Conservation (phyloP, 2,329 filamentous ascomycete genomes). For the Colletotrichum neosansevieriae region DNA sequence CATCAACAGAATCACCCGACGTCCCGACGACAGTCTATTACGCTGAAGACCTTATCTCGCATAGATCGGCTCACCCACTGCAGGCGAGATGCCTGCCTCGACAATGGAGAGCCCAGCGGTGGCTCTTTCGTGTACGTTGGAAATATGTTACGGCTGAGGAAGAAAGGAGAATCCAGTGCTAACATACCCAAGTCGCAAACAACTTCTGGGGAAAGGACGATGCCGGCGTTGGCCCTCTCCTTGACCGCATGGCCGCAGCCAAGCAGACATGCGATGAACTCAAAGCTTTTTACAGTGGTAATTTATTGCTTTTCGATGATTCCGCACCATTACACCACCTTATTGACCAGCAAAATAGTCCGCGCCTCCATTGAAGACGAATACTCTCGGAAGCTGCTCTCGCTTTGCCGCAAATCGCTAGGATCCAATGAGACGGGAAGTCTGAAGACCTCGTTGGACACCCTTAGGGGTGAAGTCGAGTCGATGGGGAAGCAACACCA, state of each 20-base stretch:
- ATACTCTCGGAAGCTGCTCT: conserved; percentile 89
- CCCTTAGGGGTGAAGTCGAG: conserved; percentile 89
- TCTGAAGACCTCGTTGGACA: conserved; percentile 86
- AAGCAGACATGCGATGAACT: conserved; percentile 96
- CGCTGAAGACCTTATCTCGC: not conserved
- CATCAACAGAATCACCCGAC: not conserved
- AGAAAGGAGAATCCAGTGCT: not conserved
- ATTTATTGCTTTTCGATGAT: conserved; percentile 42
- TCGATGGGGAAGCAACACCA: conserved; percentile 95
- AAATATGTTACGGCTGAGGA: not conserved
- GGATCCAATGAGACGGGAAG: conserved; percentile 90
- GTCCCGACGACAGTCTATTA: not conserved
- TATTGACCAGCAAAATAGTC: conserved; percentile 60
- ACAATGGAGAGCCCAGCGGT: conserved; percentile 73
- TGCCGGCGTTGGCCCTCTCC: conserved; percentile 89
- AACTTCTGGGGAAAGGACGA: conserved; percentile 99
- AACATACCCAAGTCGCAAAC: conserved; percentile 82
- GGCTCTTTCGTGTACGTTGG: conserved; percentile 72
- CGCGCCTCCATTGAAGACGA: conserved; percentile 97
- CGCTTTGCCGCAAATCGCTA: conserved; percentile 86
- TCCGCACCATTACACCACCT: too few relatives aligned
- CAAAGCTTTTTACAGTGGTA: conserved; percentile 88
- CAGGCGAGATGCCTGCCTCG: conserved; percentile 68
- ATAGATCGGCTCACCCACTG: not conserved
- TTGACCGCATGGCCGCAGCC: conserved; percentile 93